These are phyloP conservation scores for Furcasterigmium furcatum DNA, from an alignment of 2,329 filamentous ascomycete species.

Conservation along the genomic window DNA sequence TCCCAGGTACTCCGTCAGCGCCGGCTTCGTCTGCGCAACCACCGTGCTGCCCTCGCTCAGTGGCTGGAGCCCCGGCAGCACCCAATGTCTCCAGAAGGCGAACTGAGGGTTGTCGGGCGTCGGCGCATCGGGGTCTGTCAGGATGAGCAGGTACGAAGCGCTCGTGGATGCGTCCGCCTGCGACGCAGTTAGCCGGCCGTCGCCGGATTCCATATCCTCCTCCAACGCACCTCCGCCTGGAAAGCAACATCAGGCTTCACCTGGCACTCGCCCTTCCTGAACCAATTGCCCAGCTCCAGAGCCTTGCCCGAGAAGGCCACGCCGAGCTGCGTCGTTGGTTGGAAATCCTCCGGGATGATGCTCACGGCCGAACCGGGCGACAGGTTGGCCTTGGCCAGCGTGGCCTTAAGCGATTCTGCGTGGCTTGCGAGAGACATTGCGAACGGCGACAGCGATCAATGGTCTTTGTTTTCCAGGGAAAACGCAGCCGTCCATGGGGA, in stretches of 20 bases:
- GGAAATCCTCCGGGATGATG: constrained; percentile 38
- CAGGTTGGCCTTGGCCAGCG: constrained; percentile 33
- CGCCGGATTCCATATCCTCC: too few relatives aligned
- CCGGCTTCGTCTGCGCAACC: constrained; percentile 23
- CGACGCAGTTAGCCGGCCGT: background rate
- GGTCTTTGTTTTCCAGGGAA: background rate
- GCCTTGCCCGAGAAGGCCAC: constrained; percentile 30
- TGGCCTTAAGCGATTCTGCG: constrained; percentile 18
- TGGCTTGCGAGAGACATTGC: constrained; percentile 13
- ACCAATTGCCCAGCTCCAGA: constrained; percentile 32
- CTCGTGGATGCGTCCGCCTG: constrained; percentile 19
- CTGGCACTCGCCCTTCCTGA: constrained; percentile 34
- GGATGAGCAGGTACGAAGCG: constrained; percentile 40
- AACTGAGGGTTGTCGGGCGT: constrained; percentile 53
- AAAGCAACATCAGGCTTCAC: constrained; percentile 31
- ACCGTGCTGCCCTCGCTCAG: constrained; percentile 14
- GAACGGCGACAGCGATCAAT: background rate
- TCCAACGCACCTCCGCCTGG: constrained; percentile 22
- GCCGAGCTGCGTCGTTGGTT: constrained; percentile 33
- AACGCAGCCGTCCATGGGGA: background rate
- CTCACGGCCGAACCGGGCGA: constrained; percentile 32
- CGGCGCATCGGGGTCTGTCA: constrained; percentile 52
- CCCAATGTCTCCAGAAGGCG: constrained; percentile 53
- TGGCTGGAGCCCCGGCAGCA: constrained; percentile 37
- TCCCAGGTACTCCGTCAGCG: constrained; percentile 38